Evolutionary conservation across 2,329 filamentous ascomycete genomes (phyloP).

Genomic region (Neurospora crassa): DNA sequence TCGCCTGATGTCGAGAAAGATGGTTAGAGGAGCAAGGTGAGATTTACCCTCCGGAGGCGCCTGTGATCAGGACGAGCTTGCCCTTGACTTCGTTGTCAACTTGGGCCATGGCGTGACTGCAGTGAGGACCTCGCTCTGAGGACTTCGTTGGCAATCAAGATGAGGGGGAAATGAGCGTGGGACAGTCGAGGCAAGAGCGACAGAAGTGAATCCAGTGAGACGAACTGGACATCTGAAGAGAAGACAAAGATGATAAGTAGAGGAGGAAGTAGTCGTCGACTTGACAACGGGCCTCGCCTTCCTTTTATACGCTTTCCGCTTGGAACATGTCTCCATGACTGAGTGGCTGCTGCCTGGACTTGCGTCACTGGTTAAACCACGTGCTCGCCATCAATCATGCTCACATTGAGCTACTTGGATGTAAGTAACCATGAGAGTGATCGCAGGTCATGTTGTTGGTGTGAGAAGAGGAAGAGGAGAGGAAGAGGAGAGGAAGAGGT

Average conservation of each 20-base stretch:
- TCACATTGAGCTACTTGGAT: not conserved
- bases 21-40: not conserved
- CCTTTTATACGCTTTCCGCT: not conserved
- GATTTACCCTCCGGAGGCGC: conserved; percentile 49
- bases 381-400: not conserved
- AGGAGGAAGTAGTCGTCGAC: not conserved
- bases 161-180: not conserved
- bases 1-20: not conserved
- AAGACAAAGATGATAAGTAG: not conserved
- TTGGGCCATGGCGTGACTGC: conserved; percentile 6
- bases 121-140: not conserved
- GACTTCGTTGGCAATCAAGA: not conserved
- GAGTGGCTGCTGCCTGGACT: not conserved
- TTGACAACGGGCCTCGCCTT: not conserved
- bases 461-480: not conserved
- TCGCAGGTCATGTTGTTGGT: not conserved
- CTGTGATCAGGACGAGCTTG: conserved; percentile 48
- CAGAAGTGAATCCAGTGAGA: not conserved
- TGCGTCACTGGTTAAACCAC: not conserved
- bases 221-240: not conserved
- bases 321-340: not conserved
- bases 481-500: not conserved
- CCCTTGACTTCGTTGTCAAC: conserved; percentile 38
- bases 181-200: not conserved
- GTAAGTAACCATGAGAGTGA: not conserved